These are phyloP conservation scores for Aspergillus vadensis DNA, from an alignment of 2,329 filamentous ascomycete genomes.

Conservation along the genomic window DNA sequence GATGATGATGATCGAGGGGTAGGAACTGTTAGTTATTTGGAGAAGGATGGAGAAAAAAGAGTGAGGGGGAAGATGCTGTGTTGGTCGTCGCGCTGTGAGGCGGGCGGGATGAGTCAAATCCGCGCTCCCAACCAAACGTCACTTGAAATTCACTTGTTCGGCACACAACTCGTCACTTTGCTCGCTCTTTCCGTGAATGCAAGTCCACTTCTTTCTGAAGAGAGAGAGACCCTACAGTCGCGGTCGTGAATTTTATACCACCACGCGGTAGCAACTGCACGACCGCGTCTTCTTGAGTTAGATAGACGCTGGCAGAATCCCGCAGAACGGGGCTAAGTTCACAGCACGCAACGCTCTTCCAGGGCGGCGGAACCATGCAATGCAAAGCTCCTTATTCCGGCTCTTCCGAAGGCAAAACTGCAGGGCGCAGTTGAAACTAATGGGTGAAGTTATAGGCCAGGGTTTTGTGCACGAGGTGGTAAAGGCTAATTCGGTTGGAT, in stretches of 20 bases:
- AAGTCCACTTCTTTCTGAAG: too few species aligned
- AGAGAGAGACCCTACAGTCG: neutral
- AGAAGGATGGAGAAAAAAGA: constrained; percentile 19
- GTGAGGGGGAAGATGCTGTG: constrained; percentile 5
- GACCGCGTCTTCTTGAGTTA: neutral
- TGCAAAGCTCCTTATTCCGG: constrained; percentile 8
- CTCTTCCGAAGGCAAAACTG: neutral
- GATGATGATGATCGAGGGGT: neutral
- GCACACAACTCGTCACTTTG: neutral
- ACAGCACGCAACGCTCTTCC: neutral
- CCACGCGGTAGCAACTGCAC: neutral
- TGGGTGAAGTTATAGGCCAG: neutral
- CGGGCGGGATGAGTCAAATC: constrained; percentile 24
- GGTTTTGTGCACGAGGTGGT: neutral
- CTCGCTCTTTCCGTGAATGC: neutral
- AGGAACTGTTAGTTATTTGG: neutral
- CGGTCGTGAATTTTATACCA: neutral
- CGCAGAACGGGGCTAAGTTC: neutral
- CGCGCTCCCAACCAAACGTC: constrained; percentile 4
- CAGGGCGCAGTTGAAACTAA: neutral
- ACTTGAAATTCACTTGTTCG: constrained; percentile 7
- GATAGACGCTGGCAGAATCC: neutral
- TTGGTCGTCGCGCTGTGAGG: neutral
- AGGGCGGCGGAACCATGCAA: constrained; percentile 6
- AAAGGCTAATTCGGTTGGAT: neutral